phyloP scores from a whole-genome alignment of 78 protist genomes.

The Dictyostelium firmibasis region DNA sequence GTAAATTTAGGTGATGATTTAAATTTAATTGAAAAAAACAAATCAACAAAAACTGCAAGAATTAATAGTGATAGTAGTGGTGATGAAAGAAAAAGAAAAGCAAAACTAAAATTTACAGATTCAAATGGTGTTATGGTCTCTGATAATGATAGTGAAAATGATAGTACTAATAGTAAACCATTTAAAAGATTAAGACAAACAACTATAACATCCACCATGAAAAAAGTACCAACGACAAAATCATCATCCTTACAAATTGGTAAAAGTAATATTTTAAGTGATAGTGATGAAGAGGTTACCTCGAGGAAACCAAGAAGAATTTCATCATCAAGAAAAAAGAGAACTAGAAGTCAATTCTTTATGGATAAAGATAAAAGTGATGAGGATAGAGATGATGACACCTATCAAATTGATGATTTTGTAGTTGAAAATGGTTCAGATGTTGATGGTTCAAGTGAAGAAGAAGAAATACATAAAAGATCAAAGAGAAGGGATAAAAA shows the following conservation, averaged over 20 bases:
- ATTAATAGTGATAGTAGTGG: neutral
- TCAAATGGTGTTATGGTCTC: neutral
- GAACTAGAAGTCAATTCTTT: neutral
- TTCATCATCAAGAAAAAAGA: neutral
- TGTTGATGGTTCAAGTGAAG: constrained; percentile 3
- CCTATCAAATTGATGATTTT: constrained; percentile 36
- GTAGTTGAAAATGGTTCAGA: constrained; percentile 64
- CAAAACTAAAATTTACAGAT: neutral
- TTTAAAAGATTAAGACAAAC: neutral
- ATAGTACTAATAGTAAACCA: neutral
- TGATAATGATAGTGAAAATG: too few relatives aligned
- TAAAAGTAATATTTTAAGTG: neutral
- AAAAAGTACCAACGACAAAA: neutral
- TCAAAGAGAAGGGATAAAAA: neutral
- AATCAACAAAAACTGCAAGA: neutral
- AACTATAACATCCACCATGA: neutral
- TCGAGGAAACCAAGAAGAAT: neutral
- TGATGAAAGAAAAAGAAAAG: neutral
- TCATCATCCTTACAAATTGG: neutral
- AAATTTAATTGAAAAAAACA: neutral
- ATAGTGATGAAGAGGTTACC: neutral
- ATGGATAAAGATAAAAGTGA: constrained; percentile 8
- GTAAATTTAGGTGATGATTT: neutral
- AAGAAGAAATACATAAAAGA: neutral
- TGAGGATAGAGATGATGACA: constrained; percentile 9